Evolutionary conservation across 768 basidiomycete genomes (phyloP).

Genomic region (Trametes meyenii): DNA sequence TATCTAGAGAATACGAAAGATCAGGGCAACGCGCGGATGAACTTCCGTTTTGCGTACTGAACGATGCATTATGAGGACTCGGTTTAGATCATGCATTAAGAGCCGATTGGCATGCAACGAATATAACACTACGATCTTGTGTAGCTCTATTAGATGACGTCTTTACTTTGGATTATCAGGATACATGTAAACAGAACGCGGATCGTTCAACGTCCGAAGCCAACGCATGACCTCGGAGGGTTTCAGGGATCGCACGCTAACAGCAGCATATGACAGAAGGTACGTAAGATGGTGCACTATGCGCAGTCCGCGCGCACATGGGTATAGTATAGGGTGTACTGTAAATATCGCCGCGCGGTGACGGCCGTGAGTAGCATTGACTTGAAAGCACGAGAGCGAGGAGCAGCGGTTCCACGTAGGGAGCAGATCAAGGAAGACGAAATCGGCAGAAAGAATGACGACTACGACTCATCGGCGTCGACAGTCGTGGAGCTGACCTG

Average conservation of each 20-base stretch:
- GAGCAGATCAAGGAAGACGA: too few relatives aligned
- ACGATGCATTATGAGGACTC: background rate
- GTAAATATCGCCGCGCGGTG: background rate
- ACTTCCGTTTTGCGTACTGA: constrained; percentile 67
- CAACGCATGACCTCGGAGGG: too few relatives aligned
- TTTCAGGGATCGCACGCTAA: background rate
- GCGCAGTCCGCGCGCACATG: background rate
- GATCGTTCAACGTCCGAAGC: too few relatives aligned
- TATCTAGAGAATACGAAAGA: constrained; percentile 66
- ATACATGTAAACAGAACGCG: background rate
- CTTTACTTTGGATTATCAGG: background rate
- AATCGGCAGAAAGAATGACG: background rate
- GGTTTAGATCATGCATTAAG: background rate
- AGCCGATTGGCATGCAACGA: background rate
- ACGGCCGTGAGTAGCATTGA: background rate
- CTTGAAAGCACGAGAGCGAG: too few relatives aligned
- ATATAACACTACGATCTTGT: background rate
- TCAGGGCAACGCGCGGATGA: constrained; percentile 57
- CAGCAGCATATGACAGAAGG: background rate
- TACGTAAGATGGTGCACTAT: background rate
- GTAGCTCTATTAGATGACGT: constrained; percentile 10
- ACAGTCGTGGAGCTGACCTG: constrained; percentile 1
- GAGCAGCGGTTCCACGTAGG: too few relatives aligned
- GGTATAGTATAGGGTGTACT: background rate
- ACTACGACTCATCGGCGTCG: background rate